These are phyloP conservation scores for Cyathus striatus DNA, from an alignment of 768 basidiomycete genomes.

Conservation along the genomic window DNA sequence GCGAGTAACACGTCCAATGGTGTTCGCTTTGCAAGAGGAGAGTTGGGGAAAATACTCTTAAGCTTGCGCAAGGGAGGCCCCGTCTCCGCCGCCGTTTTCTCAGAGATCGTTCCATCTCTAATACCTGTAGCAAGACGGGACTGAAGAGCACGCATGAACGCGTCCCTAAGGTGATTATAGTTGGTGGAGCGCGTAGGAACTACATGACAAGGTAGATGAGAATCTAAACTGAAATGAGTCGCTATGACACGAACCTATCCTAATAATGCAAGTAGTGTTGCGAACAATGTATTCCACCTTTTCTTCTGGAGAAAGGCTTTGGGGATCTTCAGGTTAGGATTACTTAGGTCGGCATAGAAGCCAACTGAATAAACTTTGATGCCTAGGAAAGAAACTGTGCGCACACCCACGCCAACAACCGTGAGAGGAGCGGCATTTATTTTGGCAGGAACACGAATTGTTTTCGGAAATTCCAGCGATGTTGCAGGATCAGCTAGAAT, in stretches of 20 bases:
- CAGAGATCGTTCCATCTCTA: conserved; percentile 46
- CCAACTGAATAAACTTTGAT: conserved; percentile 88
- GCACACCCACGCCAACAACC: conserved; percentile 79
- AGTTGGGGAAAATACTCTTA: conserved; percentile 72
- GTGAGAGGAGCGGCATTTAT: conserved; percentile 56
- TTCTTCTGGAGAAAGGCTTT: conserved; percentile 55
- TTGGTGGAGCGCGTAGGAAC: conserved; percentile 80
- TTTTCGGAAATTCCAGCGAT: conserved; percentile 67
- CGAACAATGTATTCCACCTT: conserved; percentile 65
- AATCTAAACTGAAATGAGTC: neutral
- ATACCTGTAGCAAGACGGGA: conserved; percentile 49
- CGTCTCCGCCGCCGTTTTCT: conserved; percentile 51
- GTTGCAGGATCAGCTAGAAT: conserved; percentile 68
- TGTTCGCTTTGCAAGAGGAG: conserved; percentile 58
- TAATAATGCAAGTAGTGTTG: conserved; percentile 65
- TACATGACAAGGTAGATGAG: conserved; percentile 15
- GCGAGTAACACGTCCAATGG: conserved; percentile 68
- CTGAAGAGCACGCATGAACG: conserved; percentile 72
- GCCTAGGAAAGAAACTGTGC: conserved; percentile 84
- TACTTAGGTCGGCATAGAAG: conserved; percentile 82
- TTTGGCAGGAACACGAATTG: conserved; percentile 59
- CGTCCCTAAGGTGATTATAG: conserved; percentile 78
- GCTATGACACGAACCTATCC: conserved; percentile 50
- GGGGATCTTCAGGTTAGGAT: conserved; percentile 59
- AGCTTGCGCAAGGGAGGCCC: conserved; percentile 66